Conservation (phyloP, 2,329 filamentous ascomycete genomes). For the Pseudodiploospora longispora region DNA sequence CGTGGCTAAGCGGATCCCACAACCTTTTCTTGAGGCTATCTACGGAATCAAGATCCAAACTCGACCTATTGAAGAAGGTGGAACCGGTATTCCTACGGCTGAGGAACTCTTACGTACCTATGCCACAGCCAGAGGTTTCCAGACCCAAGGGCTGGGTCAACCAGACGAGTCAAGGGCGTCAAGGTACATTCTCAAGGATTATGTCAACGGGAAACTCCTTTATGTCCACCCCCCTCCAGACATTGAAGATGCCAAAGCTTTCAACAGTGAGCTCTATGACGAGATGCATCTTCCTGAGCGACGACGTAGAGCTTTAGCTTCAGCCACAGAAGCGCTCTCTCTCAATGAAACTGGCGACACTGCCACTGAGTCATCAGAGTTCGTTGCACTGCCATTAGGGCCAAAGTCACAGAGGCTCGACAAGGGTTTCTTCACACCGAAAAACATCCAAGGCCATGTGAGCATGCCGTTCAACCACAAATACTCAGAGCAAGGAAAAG, state of each 20-base stretch:
- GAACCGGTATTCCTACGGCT: slow-evolving; percentile 76
- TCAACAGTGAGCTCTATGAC: slow-evolving; percentile 88
- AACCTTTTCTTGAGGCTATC: slow-evolving; percentile 80
- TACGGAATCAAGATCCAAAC: slow-evolving; percentile 88
- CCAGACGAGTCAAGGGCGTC: slow-evolving; percentile 91
- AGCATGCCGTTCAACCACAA: slow-evolving; percentile 82
- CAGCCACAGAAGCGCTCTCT: slow-evolving; percentile 39
- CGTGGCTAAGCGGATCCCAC: slow-evolving; percentile 77
- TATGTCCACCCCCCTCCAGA: slow-evolving; percentile 82
- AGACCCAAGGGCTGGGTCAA: slow-evolving; percentile 79
- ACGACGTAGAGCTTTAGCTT: slow-evolving; percentile 57
- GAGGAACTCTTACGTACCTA: slow-evolving; percentile 81
- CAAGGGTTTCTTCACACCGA: slow-evolving; percentile 76
- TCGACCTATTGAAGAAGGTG: slow-evolving; percentile 80
- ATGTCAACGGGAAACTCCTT: slow-evolving; percentile 90
- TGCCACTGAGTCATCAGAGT: slow-evolving; percentile 34
- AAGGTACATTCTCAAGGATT: slow-evolving; percentile 87
- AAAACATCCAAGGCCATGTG: slow-evolving; percentile 56
- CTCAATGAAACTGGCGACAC: slow-evolving; percentile 26
- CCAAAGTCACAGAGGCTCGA: slow-evolving; percentile 72
- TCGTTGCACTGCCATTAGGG: slow-evolving; percentile 49
- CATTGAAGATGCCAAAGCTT: slow-evolving; percentile 62
- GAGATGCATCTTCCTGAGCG: slow-evolving; percentile 73
- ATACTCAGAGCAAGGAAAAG: slow-evolving; percentile 79
- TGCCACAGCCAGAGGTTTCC: slow-evolving; percentile 81